A percentile compares a stretch with the other conserved stretches of the same genome.
These are phyloP conservation scores for Onygena corvina DNA, from an alignment of 2,329 filamentous ascomycete species.

Conservation along the genomic window DNA sequence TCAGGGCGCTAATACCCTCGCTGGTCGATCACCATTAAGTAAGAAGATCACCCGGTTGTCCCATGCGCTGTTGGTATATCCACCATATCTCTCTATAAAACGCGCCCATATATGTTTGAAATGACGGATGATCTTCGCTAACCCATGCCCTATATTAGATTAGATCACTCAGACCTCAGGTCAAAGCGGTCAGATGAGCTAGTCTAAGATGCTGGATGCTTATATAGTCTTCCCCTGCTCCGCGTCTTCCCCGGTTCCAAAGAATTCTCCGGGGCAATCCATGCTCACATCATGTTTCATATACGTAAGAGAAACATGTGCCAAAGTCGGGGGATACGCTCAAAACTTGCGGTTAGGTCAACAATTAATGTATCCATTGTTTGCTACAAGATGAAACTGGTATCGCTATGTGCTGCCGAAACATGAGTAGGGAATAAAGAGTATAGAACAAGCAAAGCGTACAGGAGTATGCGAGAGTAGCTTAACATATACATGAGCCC, in stretches of 20 bases:
- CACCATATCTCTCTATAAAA: too few species aligned
- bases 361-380: too few species aligned
- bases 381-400: too few species aligned
- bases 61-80: too few species aligned
- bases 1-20: too few species aligned
- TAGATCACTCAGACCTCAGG: background rate
- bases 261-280: conserved; percentile 3
- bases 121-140: background rate
- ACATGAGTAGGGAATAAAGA: background rate
- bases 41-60: background rate
- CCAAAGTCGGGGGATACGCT: too few species aligned
- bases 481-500: too few species aligned
- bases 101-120: too few species aligned
- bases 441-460: background rate
- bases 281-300: background rate
- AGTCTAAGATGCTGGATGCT: too few species aligned
- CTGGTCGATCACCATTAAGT: background rate
- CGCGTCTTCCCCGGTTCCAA: background rate
- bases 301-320: background rate
- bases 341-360: too few species aligned
- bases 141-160: conserved; percentile 2
- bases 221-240: conserved; percentile 2
- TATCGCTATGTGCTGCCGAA: conserved; percentile 2
- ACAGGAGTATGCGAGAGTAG: background rate
- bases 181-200: conserved; percentile 3